Percentiles rank a stretch among this genome's conserved stretches.
These are phyloP conservation scores for Salix caprea DNA, from an alignment of 345 rosid species.

Conservation along the genomic window DNA sequence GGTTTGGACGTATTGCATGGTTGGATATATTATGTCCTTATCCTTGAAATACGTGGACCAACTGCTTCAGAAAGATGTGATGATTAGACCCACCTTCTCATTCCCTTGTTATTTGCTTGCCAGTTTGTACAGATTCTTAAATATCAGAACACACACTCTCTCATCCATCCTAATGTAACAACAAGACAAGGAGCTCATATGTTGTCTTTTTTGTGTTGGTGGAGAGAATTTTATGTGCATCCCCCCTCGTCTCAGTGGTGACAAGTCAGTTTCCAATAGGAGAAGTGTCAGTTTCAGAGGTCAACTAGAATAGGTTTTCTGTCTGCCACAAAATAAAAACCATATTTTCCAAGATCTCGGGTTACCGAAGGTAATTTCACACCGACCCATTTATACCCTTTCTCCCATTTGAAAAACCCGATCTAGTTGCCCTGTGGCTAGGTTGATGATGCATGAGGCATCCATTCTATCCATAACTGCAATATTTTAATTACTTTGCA, in stretches of 20 bases:
- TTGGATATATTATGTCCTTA: not conserved
- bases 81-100: not conserved
- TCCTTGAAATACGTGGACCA: not conserved
- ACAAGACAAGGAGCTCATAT: not conserved
- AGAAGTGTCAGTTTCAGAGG: not conserved
- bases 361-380: too few species aligned
- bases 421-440: not conserved
- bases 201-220: not conserved
- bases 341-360: not conserved
- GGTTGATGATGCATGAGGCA: too few species aligned
- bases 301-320: not conserved
- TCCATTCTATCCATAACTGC: too few species aligned
- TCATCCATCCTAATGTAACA: not conserved
- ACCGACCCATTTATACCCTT: not conserved
- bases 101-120: not conserved
- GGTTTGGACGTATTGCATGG: not conserved
- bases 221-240: not conserved
- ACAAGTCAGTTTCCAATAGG: not conserved
- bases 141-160: too few species aligned
- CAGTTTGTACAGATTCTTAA: too few species aligned
- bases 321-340: not conserved
- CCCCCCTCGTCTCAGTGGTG: not conserved
- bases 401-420: not conserved
- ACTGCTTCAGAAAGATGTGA: not conserved
- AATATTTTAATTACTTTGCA: too few species aligned